Base-by-base conservation (phyloP, 139 green algal species). In the Monoraphidium neglectum region DNA sequence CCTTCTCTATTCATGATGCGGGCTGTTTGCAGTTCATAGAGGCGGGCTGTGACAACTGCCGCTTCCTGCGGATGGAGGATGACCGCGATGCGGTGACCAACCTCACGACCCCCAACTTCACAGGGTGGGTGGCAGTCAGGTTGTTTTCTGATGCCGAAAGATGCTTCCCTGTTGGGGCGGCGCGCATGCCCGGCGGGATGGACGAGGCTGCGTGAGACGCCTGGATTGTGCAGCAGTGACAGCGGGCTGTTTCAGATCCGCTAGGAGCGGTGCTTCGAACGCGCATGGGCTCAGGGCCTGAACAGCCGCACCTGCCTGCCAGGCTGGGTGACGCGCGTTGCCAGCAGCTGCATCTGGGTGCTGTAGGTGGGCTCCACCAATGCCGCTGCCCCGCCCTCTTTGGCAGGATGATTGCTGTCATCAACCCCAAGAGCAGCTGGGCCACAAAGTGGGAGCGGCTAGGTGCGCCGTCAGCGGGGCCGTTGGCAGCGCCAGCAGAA, bases 41-140 rank as follows among this genome's bases (percentile, higher is more conserved):
- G 16, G 18, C 57, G 10, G 91, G 91, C 37, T 96, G 91, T 60
- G 91, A 96, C 56, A 96, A 96, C 57, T 95, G 91, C 74, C 66
- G 66, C 18, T 93, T 79, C 69, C 70, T 94, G 57, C 68, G 78
- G 3, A 83, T 93, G 75, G 81, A 90, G 35, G 79, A 68, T 1
- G 86, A 94, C 49, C 76, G 82, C 32, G 82, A 89, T 33, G 74
- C 80, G 4, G 80, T 93, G 1, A 74, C 82, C 16, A 83, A 93
- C 64, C 90, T 69, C 83, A 96, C 91, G 2, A 94, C 91, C 0
- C 80, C 86, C 32, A 93, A 93, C 70, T 96, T 95, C 67, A 84
- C 83, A 16, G 87, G 83, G 90, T 93, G 57, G 64, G 87, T 77
- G 54, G 36, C 26, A 4, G 4, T 24, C 32, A 70, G 46, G 21